Evolutionary conservation across 306 rosid genomes (phyloP).

Genomic region (Senna siamea): DNA sequence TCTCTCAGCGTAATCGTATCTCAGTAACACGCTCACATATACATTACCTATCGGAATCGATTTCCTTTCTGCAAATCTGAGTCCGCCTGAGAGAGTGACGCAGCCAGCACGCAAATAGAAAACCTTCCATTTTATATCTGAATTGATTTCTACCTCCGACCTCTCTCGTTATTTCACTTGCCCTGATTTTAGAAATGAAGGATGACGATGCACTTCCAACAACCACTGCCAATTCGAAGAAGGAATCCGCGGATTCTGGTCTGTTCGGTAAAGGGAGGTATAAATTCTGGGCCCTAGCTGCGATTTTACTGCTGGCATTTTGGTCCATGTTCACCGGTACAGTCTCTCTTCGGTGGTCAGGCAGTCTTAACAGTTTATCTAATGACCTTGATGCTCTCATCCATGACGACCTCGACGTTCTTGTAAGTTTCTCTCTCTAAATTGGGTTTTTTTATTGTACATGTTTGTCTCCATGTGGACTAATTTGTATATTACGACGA

Average conservation of each 20-base stretch:
- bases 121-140: background rate
- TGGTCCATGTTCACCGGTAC: constrained; percentile 91
- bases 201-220: constrained; percentile 70
- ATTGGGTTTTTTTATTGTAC: background rate
- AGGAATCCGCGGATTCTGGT: constrained; percentile 60
- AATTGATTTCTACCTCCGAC: background rate
- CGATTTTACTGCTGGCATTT: constrained; percentile 71
- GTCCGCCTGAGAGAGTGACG: constrained; percentile 7
- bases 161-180: no score
- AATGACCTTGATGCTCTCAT: constrained; percentile 51
- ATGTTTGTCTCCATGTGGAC: background rate
- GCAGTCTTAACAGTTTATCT: constrained; percentile 66
- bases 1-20: background rate
- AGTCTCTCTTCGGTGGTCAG: constrained; percentile 79
- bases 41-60: background rate
- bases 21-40: constrained; percentile 10
- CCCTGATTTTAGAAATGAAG: constrained; percentile 85
- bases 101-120: background rate
- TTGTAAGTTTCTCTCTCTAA: constrained; percentile 49
- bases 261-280: constrained; percentile 60
- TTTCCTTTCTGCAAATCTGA: background rate
- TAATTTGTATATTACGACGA: background rate
- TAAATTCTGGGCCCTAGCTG: constrained; percentile 79
- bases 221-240: constrained; percentile 52
- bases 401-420: constrained; percentile 76